Base-by-base conservation (phyloP, 2,329 filamentous ascomycete genomes). In the Emericellopsis cladophorae region DNA sequence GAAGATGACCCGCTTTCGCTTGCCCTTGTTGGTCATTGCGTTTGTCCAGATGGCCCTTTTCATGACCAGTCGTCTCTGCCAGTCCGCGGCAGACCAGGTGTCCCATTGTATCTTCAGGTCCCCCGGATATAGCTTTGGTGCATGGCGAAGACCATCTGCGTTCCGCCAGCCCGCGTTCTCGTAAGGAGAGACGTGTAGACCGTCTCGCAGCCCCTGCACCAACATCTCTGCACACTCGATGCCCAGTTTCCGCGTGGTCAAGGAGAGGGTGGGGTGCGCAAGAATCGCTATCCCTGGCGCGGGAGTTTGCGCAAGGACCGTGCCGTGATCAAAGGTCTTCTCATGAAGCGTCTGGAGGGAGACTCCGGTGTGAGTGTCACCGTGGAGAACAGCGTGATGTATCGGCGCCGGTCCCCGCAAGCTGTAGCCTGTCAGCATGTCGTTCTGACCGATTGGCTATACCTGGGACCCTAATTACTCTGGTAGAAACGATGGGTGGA, bases 401-500 rank as follows among this genome's bases (percentile, higher is more conserved):
- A 98, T 69, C 0, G 92, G 92, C 2, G 92, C 86, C 10, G 92
- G 76, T 2, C 92, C 92, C 43, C 83, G 80, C 44, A 95, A 77
- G 55, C 82, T 86, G 43, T 31, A 5, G 29, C 18, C 15, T 18
- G 12, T 14, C 16, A 6, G 6, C 26, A 9, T 29, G 26, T 12
- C 26, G 12, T 29, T 9, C 26, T 12, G 9, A 7, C 26, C 9
- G 26, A 9, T 29, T 10, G 34, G 36, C 8, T 9, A 8, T 35
- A 14, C 32, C 22, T 21, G 15, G 26, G 23, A 4, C 7, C 23
- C 6, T 7, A 54, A 67, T 49, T 67, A 85, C 79, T 92, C 82
- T 4, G 89, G 90, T 12, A 98, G 72, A 23, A 95, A 63, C 1
- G 90, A 96, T 1, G 92, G 92, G 54, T 98, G 92, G 2, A 98